Conservation (phyloP, 345 rosid genomes). For the Excoecaria agallocha region DNA sequence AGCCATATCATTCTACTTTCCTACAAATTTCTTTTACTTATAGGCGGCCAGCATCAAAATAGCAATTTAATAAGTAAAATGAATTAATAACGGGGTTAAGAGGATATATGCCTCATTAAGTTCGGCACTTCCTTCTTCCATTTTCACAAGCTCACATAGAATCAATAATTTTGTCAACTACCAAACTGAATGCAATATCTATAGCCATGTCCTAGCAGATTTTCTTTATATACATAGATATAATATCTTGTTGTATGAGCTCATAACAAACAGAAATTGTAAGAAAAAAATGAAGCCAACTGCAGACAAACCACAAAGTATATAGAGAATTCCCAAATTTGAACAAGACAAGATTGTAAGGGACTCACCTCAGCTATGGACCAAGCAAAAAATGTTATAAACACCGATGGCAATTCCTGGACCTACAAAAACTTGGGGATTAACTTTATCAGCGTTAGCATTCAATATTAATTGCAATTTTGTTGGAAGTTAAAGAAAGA, state of each 20-base stretch:
- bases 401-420: conserved; percentile 60
- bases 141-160: no score
- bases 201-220: neutral
- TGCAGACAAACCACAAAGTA: conserved; percentile 5
- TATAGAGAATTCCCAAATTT: neutral
- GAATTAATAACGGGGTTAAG: neutral
- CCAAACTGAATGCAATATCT: no score
- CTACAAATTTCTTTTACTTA: no score
- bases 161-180: no score
- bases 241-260: neutral
- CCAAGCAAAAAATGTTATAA: conserved; percentile 75
- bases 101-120: no score
- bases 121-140: no score
- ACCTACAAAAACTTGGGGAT: conserved; percentile 38
- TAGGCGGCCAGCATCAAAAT: no score
- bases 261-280: conserved; percentile 3
- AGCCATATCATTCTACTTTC: no score
- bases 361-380: conserved; percentile 62
- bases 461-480: no score
- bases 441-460: neutral
- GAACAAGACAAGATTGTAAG: neutral
- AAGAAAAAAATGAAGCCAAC: neutral
- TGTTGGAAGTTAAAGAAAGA: no score
- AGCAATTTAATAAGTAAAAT: neutral
- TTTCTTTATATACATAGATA: neutral